These are phyloP conservation scores for Zoysia pacifica DNA, from an alignment of 176 grass and related monocot species.

Conservation along the genomic window DNA sequence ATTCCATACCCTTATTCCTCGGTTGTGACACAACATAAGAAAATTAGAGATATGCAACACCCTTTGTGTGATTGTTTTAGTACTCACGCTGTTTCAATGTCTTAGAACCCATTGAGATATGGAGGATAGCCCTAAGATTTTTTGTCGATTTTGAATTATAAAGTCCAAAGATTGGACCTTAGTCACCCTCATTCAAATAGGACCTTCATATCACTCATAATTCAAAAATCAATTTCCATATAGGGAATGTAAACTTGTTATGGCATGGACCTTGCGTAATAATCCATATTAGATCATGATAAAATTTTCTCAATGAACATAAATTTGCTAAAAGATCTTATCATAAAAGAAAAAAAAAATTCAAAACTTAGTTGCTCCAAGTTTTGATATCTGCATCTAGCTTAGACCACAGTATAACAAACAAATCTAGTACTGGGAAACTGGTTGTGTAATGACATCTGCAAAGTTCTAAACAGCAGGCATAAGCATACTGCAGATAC, in stretches of 20 bases:
- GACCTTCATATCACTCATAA: not conserved
- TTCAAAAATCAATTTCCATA: not conserved
- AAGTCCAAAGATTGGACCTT: not conserved
- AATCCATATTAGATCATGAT: not conserved
- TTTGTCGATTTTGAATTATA: not conserved
- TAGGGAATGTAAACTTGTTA: not conserved
- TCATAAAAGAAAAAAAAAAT: not conserved
- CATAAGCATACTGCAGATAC: not conserved
- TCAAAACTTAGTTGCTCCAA: not conserved
- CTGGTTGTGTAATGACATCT: slow-evolving; percentile 16
- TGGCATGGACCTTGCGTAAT: not conserved
- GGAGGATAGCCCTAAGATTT: not conserved
- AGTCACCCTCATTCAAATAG: not conserved
- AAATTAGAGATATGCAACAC: not conserved
- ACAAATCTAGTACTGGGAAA: not conserved
- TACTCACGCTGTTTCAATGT: not conserved
- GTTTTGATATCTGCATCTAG: slow-evolving; percentile 15
- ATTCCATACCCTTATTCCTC: not conserved
- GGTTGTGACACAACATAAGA: not conserved
- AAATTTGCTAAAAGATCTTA: not conserved
- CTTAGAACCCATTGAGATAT: not conserved
- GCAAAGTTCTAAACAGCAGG: slow-evolving; percentile 14
- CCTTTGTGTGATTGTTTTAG: not conserved
- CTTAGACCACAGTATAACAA: not conserved
- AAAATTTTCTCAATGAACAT: not conserved